Base-by-base conservation (phyloP, 495 filamentous ascomycete genomes). In the Thozetella sp. region DNA sequence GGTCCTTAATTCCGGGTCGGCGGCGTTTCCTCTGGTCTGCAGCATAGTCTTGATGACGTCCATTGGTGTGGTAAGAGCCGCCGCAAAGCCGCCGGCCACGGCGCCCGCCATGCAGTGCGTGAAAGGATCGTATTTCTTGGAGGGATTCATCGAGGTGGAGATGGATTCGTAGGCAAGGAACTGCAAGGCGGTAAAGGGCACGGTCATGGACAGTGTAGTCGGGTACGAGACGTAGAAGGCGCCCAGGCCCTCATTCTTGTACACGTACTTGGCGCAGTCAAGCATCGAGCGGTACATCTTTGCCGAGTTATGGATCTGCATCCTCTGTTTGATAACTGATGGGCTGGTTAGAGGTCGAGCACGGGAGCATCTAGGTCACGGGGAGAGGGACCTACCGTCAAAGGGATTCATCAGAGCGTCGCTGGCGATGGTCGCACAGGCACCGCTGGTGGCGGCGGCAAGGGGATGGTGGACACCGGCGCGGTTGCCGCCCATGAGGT, bases 351-450 rank as follows among this genome's bases (percentile, higher is more conserved):
- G 75, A 56, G n/a, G n/a, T n/a, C n/a, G n/a, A n/a, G n/a, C n/a
- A n/a, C n/a, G n/a, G n/a, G 64, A 25, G 45, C 25, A 27, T 25
- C 40, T 11, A 55, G 51, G 10, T 24, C 48, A 51, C 30, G 22
- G 2, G 27, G 50, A 19, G 13, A 27, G 9, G n/a, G 48, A 71
- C 84, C 70, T 81, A 97, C 93, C 93, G 79, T 99, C 95, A 72
- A 99, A 99, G 25, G 95, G 95, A 72, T 98, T 99, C 95, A 99
- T 99, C 53, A 99, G 81, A 37, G 95, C 96, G 80, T 99, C 95
- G 68, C 93, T 97, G 30, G 93, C 92, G 68, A 97, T 97, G 0
- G 95, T 98, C 54, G 95, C 95, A 63, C 91, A 90, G 57, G 94
- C 94, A 69, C 95, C 95, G 70, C 93, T 96, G 54, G 90, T 84